Evolutionary conservation across 495 filamentous ascomycete species (phyloP).

Genomic region (Aspergillus bridgeri): DNA sequence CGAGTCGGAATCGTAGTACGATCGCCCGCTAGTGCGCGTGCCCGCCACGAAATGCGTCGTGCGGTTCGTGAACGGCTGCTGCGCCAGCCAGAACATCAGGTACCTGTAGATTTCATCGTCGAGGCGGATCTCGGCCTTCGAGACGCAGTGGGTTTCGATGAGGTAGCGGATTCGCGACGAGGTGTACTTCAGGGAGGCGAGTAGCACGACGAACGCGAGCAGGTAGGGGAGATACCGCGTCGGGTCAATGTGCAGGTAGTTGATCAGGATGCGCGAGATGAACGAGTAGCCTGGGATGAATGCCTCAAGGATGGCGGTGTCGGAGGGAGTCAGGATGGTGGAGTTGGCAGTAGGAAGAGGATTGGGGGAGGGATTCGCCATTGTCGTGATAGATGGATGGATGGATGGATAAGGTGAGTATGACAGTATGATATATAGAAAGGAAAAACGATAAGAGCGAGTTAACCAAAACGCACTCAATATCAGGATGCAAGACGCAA

Average conservation of each 20-base stretch:
- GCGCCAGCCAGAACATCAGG: constrained; percentile 66
- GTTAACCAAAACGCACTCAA: no score
- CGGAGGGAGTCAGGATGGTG: constrained; percentile 17
- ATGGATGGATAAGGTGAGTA: background rate
- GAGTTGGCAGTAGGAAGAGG: constrained; percentile 17
- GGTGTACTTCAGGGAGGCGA: constrained; percentile 49
- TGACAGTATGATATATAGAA: background rate
- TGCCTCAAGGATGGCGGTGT: constrained; percentile 59
- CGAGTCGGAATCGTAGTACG: constrained; percentile 42
- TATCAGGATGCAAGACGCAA: background rate
- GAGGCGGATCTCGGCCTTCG: constrained; percentile 59
- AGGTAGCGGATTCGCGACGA: constrained; percentile 37
- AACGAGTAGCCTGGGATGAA: constrained; percentile 72
- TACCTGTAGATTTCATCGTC: constrained; percentile 69
- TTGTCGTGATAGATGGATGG: background rate
- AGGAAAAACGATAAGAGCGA: background rate
- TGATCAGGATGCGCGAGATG: constrained; percentile 55
- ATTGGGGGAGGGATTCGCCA: constrained; percentile 22
- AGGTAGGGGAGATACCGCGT: constrained; percentile 65
- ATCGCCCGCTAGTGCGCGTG: constrained; percentile 51
- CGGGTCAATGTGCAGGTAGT: constrained; percentile 65
- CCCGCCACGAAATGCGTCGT: constrained; percentile 61
- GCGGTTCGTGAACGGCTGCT: constrained; percentile 53
- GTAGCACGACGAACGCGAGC: constrained; percentile 47
- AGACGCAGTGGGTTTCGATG: constrained; percentile 36